Evolutionary conservation across 2,329 filamentous ascomycete genomes (phyloP), one percentile per base, ranked within the genome.

Genomic region (Aureobasidium mangrovei): DNA sequence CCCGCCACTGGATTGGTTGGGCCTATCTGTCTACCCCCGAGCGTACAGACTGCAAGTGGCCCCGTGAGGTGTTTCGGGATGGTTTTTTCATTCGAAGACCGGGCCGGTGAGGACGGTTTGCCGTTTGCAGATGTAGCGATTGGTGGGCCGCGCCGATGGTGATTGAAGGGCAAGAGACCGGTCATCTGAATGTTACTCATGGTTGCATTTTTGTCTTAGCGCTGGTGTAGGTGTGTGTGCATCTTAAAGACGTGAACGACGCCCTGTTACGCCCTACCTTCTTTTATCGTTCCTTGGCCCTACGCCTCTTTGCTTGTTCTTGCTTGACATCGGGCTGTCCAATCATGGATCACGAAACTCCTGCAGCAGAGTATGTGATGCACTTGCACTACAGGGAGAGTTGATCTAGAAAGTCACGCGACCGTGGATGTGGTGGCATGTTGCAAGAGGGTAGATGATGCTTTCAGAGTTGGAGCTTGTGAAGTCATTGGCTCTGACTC

Each of bases 281-380:
- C 18, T 18, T 51, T 42, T 51, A 49, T 51, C 38, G 47, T 42
- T 42, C 35, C 47, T 51, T 51, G 38, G 47, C 31, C 24, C 31
- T 12, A 51, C 47, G 38, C 47, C 47, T 51, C 40, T 53, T 53
- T 53, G 49, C 49, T 53, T 53, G 49, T 53, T 24, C 38, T 36
- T 44, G 39, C 49, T 53, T 53, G 49, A 51, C 32, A 44, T 44
- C 32, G 7, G 31, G 18, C 33, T 32, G 40, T 38, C 49, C 40
- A 24, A 53, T n/a, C 49, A 53, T 53, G 49, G 49, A 53, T 53
- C 49, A 44, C 49, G 49, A 53, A 44, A 28, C 49, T 40, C 12
- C 40, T 29, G 49, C 49, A 44, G 49, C 49, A 43, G 49, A 53
- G 49, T 53, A 44, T 26, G 49, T 53, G 12, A 27, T 10, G 29